Evolutionary conservation across 345 rosid species (phyloP), one percentile per base, ranked within the genome.

Genomic region (Alliaria petiolata): DNA sequence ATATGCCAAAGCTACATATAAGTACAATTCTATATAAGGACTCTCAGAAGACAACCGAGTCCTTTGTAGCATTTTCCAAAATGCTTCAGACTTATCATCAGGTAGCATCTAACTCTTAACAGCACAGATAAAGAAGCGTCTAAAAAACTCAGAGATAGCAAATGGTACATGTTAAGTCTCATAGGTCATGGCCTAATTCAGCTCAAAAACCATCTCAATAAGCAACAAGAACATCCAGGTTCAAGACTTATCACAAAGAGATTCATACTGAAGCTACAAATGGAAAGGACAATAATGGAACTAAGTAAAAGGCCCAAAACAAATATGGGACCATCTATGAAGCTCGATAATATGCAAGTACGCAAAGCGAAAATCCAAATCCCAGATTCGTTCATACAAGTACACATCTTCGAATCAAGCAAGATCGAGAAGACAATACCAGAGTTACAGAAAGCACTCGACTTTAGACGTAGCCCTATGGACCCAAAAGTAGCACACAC

Each of bases 361-460:
- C 67, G 22, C 10, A 10, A 33, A 43, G 19, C 13, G 33, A 53
- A 54, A 45, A 25, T 55, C 64, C 40, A 44, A 46, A 63, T 36
- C 22, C 10, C 16, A 64, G 51, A 55, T 16, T 64, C 65, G 50
- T 45, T 22, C 40, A 14, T 25, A 35, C 59, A 63, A 64, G 30
- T 31, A 55, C 38, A 56, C 12, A 73, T 56, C 36, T 46, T 46
- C 26, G 65, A 38, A 38, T 13, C 14, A 55, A 64, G 14, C 46
- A 62, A 71, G 63, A 42, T 33, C 47, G 46, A 61, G 44, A 72
- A 52, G 46, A 53, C 38, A 53, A 45, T 11, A 17, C 33, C n/a
- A n/a, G n/a, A n/a, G n/a, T n/a, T n/a, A n/a, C n/a, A n/a, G n/a
- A n/a, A n/a, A n/a, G n/a, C n/a, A n/a, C n/a, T n/a, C n/a, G n/a